Conservation (phyloP, 768 basidiomycete species). For the Rhodosporidiobolus odoratus region DNA sequence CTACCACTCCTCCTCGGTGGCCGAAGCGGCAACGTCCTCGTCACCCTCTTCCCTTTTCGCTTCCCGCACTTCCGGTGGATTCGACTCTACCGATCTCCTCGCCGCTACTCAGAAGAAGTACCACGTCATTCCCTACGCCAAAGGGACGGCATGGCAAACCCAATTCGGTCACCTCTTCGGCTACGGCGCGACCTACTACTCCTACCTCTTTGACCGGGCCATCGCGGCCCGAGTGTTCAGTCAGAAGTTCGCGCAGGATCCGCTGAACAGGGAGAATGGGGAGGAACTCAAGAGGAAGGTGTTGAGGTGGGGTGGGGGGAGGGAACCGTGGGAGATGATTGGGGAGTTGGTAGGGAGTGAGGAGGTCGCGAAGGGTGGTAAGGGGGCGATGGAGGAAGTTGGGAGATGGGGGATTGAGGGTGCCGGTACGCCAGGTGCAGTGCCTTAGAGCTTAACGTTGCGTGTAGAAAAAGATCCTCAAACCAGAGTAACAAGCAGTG, state of each 20-base stretch:
- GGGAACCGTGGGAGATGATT: slow-evolving; percentile 91
- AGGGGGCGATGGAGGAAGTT: slow-evolving; percentile 79
- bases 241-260: slow-evolving; percentile 63
- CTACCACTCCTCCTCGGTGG: slow-evolving; percentile 68
- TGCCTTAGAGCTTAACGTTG: background rate
- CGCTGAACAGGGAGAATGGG: slow-evolving; percentile 66
- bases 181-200: slow-evolving; percentile 96
- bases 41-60: background rate
- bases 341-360: slow-evolving; percentile 62
- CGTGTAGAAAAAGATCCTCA: background rate
- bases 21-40: slow-evolving; percentile 37
- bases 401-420: slow-evolving; percentile 69
- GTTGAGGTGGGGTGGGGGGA: slow-evolving; percentile 75
- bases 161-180: slow-evolving; percentile 93
- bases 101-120: slow-evolving; percentile 54
- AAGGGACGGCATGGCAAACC: slow-evolving; percentile 85
- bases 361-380: slow-evolving; percentile 65
- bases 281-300: slow-evolving; percentile 75
- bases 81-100: slow-evolving; percentile 71
- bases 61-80: slow-evolving; percentile 47
- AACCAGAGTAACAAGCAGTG: too few species aligned
- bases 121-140: slow-evolving; percentile 75
- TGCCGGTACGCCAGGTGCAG: background rate
- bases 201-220: slow-evolving; percentile 91
- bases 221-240: slow-evolving; percentile 90